These are phyloP conservation scores for Vanrija sp. DNA, from an alignment of 1,284 basidiomycete genomes.

Conservation along the genomic window DNA sequence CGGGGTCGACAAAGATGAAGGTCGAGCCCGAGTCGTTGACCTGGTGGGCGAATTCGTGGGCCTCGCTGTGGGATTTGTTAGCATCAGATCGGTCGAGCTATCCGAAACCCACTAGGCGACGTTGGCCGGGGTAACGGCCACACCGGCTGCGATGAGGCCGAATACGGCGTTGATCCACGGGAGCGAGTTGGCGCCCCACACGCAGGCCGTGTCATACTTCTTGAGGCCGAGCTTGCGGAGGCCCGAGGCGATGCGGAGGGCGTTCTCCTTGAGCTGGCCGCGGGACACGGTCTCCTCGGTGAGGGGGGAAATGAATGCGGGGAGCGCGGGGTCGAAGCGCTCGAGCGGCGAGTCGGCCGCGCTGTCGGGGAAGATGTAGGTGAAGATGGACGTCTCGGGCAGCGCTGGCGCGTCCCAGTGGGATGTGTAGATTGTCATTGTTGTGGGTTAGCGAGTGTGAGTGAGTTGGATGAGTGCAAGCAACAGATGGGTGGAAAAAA, in stretches of 20 bases:
- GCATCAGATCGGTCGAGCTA: constrained; percentile 14
- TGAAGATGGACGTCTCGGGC: constrained; percentile 9
- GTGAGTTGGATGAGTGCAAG: too few relatives aligned
- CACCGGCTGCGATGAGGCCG: constrained; percentile 51
- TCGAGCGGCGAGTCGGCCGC: constrained; percentile 15
- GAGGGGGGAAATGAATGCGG: constrained; percentile 63
- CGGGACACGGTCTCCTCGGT: constrained; percentile 60
- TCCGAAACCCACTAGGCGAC: constrained; percentile 22
- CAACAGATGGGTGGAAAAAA: too few relatives aligned
- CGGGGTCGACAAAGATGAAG: constrained; percentile 57
- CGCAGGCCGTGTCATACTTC: constrained; percentile 35
- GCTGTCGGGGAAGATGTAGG: constrained; percentile 6
- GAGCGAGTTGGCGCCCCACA: constrained; percentile 56
- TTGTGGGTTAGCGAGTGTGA: too few relatives aligned
- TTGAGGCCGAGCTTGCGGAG: constrained; percentile 44
- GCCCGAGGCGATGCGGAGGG: constrained; percentile 58
- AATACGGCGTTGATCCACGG: constrained; percentile 61
- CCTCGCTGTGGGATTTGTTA: constrained; percentile 23
- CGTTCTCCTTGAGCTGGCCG: constrained; percentile 56
- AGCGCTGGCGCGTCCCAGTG: constrained; percentile 9
- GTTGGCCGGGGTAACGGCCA: constrained; percentile 39
- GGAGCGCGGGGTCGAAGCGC: constrained; percentile 21
- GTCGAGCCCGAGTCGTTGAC: constrained; percentile 56
- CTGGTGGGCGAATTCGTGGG: constrained; percentile 46
- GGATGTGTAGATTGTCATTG: constrained; percentile 8